Base-by-base conservation (phyloP, 352 stramenopile species). In the Globisporangium camurandrum region DNA sequence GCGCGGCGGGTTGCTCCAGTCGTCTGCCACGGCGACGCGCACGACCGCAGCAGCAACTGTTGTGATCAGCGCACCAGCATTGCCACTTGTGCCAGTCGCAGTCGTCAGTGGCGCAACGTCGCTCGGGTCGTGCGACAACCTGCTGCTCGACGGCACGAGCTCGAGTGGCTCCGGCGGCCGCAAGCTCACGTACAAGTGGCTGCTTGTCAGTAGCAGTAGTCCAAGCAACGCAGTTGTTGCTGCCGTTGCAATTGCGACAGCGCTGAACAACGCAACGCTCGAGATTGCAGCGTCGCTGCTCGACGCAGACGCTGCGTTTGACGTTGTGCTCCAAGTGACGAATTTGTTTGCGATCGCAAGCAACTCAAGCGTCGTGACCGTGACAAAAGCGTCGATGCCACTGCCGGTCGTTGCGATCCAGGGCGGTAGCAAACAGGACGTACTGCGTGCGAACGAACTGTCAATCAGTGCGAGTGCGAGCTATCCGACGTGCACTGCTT, bases 391-490 rank as follows among this genome's bases (percentile, higher is more conserved):
- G 0, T 51, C 55, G 0, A 51, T 79, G 55, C 68, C 75, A 11
- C 54, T 87, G 22, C 75, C 75, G 3, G 66, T 77, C 3, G 75
- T 84, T 2, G 69, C 64, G 1, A 82, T 87, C 23, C 59, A 67
- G 46, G 75, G 75, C 6, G 72, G 70, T 1, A 54, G 59, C 0
- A 49, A 63, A 11, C 69, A 84, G 31, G 48, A 62, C 17, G 57
- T 61, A 2, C 67, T 66, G 26, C 63, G 68, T n/a, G 64, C 75
- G 0, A 72, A 57, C 8, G 64, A 73, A 5, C 46, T 87, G 0
- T 60, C 66, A 3, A 74, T 87, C 36, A 62, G 17, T 9, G 75
- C 68, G 9, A 63, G 56, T 3, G 72, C 75, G 4, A 75, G 59
- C 14, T 70, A 67, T 14, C 70, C 75, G 6, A 67, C 66, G 0